Evolutionary conservation across 176 grass and related monocot species (phyloP), one percentile per base, ranked within the genome.

Genomic region (Aegilops sharonensis): DNA sequence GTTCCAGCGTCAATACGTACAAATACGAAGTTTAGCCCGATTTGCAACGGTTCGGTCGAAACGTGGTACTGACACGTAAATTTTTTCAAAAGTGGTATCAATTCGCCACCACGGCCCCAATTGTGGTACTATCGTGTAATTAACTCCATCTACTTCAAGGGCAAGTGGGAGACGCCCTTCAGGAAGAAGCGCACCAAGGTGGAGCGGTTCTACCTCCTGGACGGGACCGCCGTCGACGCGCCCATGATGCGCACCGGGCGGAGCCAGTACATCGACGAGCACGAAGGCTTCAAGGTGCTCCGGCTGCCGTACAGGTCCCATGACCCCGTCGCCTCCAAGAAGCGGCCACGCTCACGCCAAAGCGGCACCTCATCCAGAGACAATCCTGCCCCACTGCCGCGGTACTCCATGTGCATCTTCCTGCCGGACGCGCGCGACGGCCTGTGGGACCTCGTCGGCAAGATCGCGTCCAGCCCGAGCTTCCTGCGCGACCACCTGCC

Each of bases 131-230:
- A n/a, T n/a, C n/a, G n/a, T n/a, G n/a, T n/a, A n/a, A n/a, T n/a
- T n/a, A n/a, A n/a, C n/a, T n/a, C n/a, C 5, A 60, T 88, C 45
- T 88, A 88, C 71, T 88, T 83, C 63, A 88, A 88, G 68, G 79
- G 79, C 48, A 30, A 18, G 39, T 88, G 79, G 86, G 13, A n/a
- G 25, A 60, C 69, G 7, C 56, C 52, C 1, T 88, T 88, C 61
- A 42, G 48, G 29, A 31, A 27, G 35, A 31, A 43, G 27, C 0
- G 0, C 21, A 78, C 79, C n/a, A 43, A 29, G 39, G 21, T 69
- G 23, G 8, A 27, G 17, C 42, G 54, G 24, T 88, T 88, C 73
- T 31, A 78, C 64, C 71, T 77, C 37, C 61, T 88, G 9, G 50
- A 88, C 20, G 72, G 62, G 30, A 42, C 4, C 23, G 67, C 45